These are phyloP conservation scores for Pythium brassicae DNA, from an alignment of 352 stramenopile species.

Conservation along the genomic window DNA sequence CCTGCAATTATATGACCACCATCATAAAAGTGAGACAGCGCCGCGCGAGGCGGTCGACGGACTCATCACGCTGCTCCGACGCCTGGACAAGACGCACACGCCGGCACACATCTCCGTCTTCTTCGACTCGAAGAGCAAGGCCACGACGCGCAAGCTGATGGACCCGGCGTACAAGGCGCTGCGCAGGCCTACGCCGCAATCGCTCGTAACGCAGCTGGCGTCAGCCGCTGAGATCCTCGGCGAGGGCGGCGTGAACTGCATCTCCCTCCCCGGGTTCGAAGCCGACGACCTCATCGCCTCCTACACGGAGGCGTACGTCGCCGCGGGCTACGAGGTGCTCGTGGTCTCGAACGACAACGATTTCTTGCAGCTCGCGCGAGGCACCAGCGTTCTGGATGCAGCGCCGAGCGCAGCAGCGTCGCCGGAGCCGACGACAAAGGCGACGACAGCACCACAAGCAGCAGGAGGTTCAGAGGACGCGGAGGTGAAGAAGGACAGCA, in stretches of 20 bases:
- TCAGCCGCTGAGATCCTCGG: slow-evolving; percentile 29
- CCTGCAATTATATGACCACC: no score
- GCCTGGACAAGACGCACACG: slow-evolving; percentile 43
- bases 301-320: slow-evolving; percentile 37
- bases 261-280: slow-evolving; percentile 44
- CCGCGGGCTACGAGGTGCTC: slow-evolving; percentile 46
- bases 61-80: slow-evolving; percentile 33
- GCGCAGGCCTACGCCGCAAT: slow-evolving; percentile 29
- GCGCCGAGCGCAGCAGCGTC: not conserved
- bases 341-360: slow-evolving; percentile 73
- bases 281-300: slow-evolving; percentile 70
- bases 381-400: slow-evolving; percentile 7
- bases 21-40: slow-evolving; percentile 21
- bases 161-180: slow-evolving; percentile 50
- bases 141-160: slow-evolving; percentile 41
- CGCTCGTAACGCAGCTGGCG: slow-evolving; percentile 36
- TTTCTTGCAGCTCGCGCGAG: slow-evolving; percentile 55
- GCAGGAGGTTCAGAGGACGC: no score
- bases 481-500: not conserved
- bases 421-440: not conserved
- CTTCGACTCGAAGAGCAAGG: slow-evolving; percentile 46
- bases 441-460: not conserved
- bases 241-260: slow-evolving; percentile 37
- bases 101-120: slow-evolving; percentile 54
- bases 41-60: slow-evolving; percentile 40